phyloP scores from a whole-genome alignment of 768 basidiomycete species.

The Suillus decipiens region DNA sequence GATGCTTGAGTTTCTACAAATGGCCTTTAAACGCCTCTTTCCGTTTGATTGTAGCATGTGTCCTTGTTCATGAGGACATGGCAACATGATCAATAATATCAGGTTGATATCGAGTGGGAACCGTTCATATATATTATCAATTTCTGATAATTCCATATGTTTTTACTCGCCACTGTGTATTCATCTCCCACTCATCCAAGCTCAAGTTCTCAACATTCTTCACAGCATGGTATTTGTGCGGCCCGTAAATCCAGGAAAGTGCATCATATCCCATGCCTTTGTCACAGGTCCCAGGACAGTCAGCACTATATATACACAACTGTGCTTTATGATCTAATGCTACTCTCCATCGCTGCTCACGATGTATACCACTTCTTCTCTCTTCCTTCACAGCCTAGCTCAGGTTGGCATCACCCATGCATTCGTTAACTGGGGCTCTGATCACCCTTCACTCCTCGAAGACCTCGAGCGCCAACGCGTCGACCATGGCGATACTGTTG shows the following conservation, averaged over 20 bases:
- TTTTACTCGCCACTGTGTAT: not conserved
- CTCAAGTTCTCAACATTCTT: not conserved
- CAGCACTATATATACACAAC: slow-evolving; percentile 1
- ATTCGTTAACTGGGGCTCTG: slow-evolving; percentile 78
- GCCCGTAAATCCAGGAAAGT: slow-evolving; percentile 2
- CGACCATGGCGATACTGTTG: slow-evolving; percentile 35
- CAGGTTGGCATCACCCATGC: slow-evolving; percentile 65
- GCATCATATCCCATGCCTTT: not conserved
- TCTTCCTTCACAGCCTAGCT: slow-evolving; percentile 57
- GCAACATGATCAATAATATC: too few relatives aligned
- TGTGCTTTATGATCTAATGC: too few relatives aligned
- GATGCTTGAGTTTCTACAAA: too few relatives aligned
- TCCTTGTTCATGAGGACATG: too few relatives aligned
- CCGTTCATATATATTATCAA: not conserved
- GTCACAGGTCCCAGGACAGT: not conserved
- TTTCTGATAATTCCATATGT: not conserved
- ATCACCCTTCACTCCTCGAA: slow-evolving; percentile 72
- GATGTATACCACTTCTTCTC: slow-evolving; percentile 61
- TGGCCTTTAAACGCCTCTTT: too few relatives aligned
- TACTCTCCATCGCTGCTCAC: slow-evolving; percentile 6
- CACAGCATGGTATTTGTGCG: not conserved
- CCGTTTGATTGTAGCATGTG: too few relatives aligned
- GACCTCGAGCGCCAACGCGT: slow-evolving; percentile 61
- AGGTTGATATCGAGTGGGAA: too few relatives aligned
- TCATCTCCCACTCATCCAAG: slow-evolving; percentile 1